Evolutionary conservation across 2,329 filamentous ascomycete genomes (phyloP), one percentile per base, ranked within the genome.

Genomic region (Stromatinia cepivora): DNA sequence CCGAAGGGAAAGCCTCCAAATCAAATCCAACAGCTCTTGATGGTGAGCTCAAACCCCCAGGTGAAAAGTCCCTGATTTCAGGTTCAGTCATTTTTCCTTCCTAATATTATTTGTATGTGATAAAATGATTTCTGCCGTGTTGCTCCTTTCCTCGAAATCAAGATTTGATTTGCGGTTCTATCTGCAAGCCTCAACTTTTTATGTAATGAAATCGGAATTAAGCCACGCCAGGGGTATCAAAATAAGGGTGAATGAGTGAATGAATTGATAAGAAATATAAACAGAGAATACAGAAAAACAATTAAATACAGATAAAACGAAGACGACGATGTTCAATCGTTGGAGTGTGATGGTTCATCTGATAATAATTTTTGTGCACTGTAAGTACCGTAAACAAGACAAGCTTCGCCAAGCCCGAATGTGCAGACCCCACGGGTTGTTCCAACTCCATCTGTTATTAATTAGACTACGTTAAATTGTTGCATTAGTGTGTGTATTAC

Each of bases 1-100:
- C 50, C 31, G 58, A 54, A 34, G 66, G 66, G 10, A 64, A 54
- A 34, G 46, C n/a, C 48, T 69, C 66, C 45, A 58, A 28, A 39
- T 69, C 67, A 52, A 58, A 69, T 31, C 28, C 52, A 6, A 52
- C 67, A 10, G 54, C 31, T 42, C 53, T 57, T 17, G 53, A 52
- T n/a, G 67, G 34, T 34, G 61, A 66, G 13, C 5, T n/a, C 28
- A 69, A 52, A 1, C 28, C 53, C 11, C 42, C n/a, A 22, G 67
- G 62, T 17, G 71, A 72, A 59, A 71, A 72, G 45, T 71, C 71
- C 62, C 71, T 63, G 50, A 66, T 46, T 42, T 52, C 52, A 39
- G 71, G 31, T 52, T 25, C 66, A 42, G 46, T n/a, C 42, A 69
- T 69, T 17, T 2, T 56, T 6, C 28, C 42, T 42, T 20, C 20